Percentiles rank a stretch among this genome's conserved stretches.
phyloP scores from a whole-genome alignment of 2,329 filamentous ascomycete species.

The Fusarium buxicola region DNA sequence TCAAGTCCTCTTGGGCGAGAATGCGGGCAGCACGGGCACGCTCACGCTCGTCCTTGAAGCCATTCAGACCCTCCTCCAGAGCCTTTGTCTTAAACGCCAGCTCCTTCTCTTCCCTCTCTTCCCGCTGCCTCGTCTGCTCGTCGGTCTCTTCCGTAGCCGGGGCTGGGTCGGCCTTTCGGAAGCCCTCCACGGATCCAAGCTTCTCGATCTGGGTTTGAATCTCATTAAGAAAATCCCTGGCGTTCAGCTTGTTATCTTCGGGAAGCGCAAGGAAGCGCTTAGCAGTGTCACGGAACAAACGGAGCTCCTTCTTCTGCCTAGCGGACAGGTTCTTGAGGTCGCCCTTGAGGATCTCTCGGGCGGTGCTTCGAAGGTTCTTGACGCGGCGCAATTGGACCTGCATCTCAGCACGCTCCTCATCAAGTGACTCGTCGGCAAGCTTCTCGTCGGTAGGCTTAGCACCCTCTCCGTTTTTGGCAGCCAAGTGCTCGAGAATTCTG shows the following conservation, averaged over 20 bases:
- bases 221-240: slow-evolving; percentile 48
- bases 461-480: slow-evolving; percentile 38
- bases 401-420: slow-evolving; percentile 37
- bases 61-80: slow-evolving; percentile 52
- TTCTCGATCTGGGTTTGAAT: slow-evolving; percentile 51
- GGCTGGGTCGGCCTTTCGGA: slow-evolving; percentile 46
- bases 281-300: slow-evolving; percentile 75
- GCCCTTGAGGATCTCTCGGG: slow-evolving; percentile 52
- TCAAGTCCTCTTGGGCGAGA: slow-evolving; percentile 50
- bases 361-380: slow-evolving; percentile 47
- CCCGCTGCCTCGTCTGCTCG: slow-evolving; percentile 29
- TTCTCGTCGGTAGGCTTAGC: slow-evolving; percentile 36
- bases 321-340: slow-evolving; percentile 67
- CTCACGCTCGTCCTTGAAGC: slow-evolving; percentile 48
- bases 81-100: slow-evolving; percentile 48
- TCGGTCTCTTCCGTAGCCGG: slow-evolving; percentile 30
- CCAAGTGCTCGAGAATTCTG: slow-evolving; percentile 29
- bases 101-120: slow-evolving; percentile 36
- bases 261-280: slow-evolving; percentile 66
- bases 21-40: slow-evolving; percentile 49
- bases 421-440: slow-evolving; percentile 29
- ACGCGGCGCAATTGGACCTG: slow-evolving; percentile 43
- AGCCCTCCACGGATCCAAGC: slow-evolving; percentile 48
- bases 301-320: slow-evolving; percentile 80
- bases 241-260: slow-evolving; percentile 47